These are phyloP conservation scores for Physcomitrium patens DNA, from an alignment of 225 moss, liverwort and hornwort species.

Conservation along the genomic window DNA sequence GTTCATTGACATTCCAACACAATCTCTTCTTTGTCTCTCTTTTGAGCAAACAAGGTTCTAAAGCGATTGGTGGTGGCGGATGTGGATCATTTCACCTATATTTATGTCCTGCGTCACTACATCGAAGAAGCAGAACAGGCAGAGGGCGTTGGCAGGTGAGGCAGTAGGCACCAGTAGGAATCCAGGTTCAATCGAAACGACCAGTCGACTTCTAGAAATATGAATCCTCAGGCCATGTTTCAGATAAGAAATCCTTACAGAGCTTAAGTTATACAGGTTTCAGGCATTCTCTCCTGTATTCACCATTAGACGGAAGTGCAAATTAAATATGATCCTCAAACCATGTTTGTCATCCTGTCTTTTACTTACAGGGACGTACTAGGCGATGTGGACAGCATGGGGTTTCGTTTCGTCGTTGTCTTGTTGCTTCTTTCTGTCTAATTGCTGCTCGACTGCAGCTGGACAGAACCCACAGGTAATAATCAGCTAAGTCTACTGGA, in stretches of 20 bases:
- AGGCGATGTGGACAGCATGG: conserved; percentile 80
- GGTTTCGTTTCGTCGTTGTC: conserved; percentile 73
- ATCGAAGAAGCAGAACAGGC: conserved; percentile 64
- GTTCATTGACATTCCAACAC: neutral
- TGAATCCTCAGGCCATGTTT: neutral
- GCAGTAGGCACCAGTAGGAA: conserved; percentile 45
- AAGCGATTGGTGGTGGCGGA: conserved; percentile 80
- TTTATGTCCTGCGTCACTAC: conserved; percentile 87
- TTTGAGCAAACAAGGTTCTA: conserved; percentile 82
- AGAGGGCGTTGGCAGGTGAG: conserved; percentile 31
- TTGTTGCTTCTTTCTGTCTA: conserved; percentile 91
- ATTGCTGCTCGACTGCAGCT: conserved; percentile 84
- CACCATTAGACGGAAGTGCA: neutral
- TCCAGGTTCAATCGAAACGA: conserved; percentile 53
- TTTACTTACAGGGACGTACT: conserved; percentile 69
- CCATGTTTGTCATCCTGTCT: conserved; percentile 11
- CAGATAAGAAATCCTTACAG: too few relatives aligned
- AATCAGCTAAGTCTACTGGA: neutral
- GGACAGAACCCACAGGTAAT: conserved; percentile 89
- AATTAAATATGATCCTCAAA: conserved; percentile 15
- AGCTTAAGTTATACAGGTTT: too few relatives aligned
- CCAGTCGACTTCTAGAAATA: conserved; percentile 89
- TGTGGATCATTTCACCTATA: conserved; percentile 90
- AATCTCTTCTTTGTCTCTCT: neutral
- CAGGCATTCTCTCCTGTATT: neutral